Percentiles rank a stretch among this genome's conserved stretches.
Evolutionary conservation across 2,329 filamentous ascomycete species (phyloP).

Genomic region (Pseudogymnoascus sp.): DNA sequence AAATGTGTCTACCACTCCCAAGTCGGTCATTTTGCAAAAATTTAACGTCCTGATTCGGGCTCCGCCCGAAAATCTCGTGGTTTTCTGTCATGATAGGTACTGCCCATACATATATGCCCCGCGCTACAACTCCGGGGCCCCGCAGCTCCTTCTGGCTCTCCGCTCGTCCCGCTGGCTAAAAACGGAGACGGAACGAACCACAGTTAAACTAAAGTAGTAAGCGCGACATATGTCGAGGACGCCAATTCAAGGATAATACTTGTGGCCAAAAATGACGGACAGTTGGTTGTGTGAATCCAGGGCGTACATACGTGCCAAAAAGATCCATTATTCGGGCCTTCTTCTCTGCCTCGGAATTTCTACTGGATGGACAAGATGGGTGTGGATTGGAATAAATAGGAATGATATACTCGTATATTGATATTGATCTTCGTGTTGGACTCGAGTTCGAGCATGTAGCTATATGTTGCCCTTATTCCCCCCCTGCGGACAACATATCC

Average conservation of each 20-base stretch:
- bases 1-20: not conserved
- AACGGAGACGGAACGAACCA: not conserved
- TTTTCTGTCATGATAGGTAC: not conserved
- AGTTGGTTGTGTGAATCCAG: not conserved
- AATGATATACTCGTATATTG: not conserved
- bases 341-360: not conserved
- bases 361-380: not conserved
- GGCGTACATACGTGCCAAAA: not conserved
- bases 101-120: not conserved
- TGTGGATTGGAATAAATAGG: not conserved
- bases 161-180: not conserved
- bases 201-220: not conserved
- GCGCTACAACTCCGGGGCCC: not conserved
- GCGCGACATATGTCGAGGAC: not conserved
- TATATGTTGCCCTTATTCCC: not conserved
- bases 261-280: not conserved
- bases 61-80: not conserved
- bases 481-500: not conserved
- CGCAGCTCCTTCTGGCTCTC: not conserved
- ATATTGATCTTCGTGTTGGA: not conserved
- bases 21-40: not conserved
- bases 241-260: not conserved
- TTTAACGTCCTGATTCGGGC: not conserved
- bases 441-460: not conserved
- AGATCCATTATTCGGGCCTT: not conserved